These are phyloP conservation scores for Spathaspora girioi DNA, from an alignment of 805 yeast species.

Conservation along the genomic window DNA sequence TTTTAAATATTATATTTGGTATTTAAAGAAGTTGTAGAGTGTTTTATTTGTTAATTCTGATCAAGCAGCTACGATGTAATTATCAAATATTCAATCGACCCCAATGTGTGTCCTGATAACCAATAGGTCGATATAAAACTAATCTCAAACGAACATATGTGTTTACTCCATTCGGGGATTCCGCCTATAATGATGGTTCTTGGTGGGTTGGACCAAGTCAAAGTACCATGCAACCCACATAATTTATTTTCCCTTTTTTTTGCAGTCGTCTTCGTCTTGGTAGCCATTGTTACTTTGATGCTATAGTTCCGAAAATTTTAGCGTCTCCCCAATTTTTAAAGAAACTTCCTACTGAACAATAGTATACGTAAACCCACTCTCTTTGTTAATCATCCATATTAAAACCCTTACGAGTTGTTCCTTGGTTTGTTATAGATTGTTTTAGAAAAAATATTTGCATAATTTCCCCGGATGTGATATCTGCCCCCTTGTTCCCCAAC, in stretches of 20 bases:
- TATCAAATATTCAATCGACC: no score
- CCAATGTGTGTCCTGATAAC: no score
- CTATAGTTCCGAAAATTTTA: background rate
- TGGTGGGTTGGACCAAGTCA: no score
- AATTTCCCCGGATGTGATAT: background rate
- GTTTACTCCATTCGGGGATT: no score
- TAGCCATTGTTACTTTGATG: background rate
- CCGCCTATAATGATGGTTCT: no score
- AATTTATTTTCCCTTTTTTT: background rate
- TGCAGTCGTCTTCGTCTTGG: background rate
- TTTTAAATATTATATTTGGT: slow-evolving; percentile 1
- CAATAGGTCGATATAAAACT: no score
- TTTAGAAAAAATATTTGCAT: no score
- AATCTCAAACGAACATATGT: no score
- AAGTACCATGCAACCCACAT: background rate
- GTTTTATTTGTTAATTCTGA: no score
- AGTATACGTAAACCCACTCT: background rate
- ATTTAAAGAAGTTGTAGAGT: background rate
- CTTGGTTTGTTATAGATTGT: background rate
- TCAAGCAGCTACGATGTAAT: no score
- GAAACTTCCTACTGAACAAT: background rate
- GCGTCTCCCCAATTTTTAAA: background rate
- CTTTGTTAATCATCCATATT: background rate
- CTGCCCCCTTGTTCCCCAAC: background rate
- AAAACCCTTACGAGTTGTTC: no score